A percentile compares a stretch with the other conserved stretches of the same genome.
phyloP scores from a whole-genome alignment of 768 basidiomycete species.

The Leccinum imitatum region DNA sequence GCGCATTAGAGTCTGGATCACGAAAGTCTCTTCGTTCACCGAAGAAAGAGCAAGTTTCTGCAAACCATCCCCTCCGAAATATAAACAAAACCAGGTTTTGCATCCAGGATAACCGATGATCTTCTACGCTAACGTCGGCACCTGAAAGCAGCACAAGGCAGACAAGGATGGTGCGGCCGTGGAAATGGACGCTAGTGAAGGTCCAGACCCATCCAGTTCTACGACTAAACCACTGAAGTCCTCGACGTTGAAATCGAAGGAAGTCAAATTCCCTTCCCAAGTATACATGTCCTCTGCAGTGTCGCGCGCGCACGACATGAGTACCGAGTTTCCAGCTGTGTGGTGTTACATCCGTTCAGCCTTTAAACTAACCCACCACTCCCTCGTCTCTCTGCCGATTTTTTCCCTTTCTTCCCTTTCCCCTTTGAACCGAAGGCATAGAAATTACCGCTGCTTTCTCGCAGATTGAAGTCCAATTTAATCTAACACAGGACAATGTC shows the following conservation, averaged over 20 bases:
- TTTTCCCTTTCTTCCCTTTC: too few relatives aligned
- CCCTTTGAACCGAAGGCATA: too few relatives aligned
- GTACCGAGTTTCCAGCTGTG: too few relatives aligned
- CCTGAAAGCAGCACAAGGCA: neutral
- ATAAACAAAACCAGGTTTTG: conserved; percentile 15
- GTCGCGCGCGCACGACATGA: too few relatives aligned
- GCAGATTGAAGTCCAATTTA: neutral
- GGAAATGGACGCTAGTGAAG: conserved; percentile 6
- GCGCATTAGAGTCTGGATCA: conserved; percentile 3
- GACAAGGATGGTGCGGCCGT: conserved; percentile 9
- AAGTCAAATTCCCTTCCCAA: too few relatives aligned
- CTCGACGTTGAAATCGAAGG: conserved; percentile 6
- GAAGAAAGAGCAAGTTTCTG: conserved; percentile 7
- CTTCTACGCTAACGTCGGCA: neutral
- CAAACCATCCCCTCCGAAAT: conserved; percentile 11
- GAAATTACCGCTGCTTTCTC: too few relatives aligned
- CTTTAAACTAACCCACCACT: too few relatives aligned
- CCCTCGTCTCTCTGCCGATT: too few relatives aligned
- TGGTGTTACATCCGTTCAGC: too few relatives aligned
- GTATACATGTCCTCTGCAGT: too few relatives aligned
- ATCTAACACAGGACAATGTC: neutral
- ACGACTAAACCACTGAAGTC: conserved; percentile 6
- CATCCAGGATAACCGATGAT: neutral
- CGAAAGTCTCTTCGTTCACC: conserved; percentile 5
- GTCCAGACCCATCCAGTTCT: conserved; percentile 15